These are phyloP conservation scores for Arabis alpina DNA, from an alignment of 345 rosid species.

Conservation along the genomic window DNA sequence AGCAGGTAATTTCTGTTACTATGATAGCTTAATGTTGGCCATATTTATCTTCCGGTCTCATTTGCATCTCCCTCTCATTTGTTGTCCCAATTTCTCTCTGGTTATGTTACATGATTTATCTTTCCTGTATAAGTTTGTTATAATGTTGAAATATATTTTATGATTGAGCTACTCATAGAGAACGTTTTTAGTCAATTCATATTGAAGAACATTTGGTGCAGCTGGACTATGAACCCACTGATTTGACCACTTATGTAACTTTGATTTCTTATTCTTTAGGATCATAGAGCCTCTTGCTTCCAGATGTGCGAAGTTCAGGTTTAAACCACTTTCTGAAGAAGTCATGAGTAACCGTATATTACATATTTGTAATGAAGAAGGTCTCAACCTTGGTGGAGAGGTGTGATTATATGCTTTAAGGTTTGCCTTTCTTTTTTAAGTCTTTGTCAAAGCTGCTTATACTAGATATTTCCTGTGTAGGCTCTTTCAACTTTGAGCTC, in stretches of 20 bases:
- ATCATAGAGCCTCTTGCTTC: conserved; percentile 99
- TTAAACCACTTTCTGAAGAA: conserved; percentile 96
- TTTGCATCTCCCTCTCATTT: conserved; percentile 9
- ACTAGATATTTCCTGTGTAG: conserved; percentile 43
- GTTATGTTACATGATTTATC: background rate
- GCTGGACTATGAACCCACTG: background rate
- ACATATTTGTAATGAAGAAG: conserved; percentile 90
- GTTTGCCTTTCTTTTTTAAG: conserved; percentile 24
- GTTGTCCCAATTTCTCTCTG: background rate
- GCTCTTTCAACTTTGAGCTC: conserved; percentile 86
- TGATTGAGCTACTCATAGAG: conserved; percentile 1
- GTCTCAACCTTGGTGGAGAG: conserved; percentile 72
- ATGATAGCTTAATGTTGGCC: background rate
- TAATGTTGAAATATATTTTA: background rate
- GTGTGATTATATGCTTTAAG: conserved; percentile 45
- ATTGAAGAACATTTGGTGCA: background rate
- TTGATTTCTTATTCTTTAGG: conserved; percentile 49
- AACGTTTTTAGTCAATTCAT: background rate
- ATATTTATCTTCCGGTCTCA: conserved; percentile 2
- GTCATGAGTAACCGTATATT: conserved; percentile 77
- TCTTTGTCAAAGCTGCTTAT: conserved; percentile 21
- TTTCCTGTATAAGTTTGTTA: background rate
- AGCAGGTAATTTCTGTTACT: conserved; percentile 68
- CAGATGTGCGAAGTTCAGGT: conserved; percentile 98
- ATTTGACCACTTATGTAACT: conserved; percentile 27